phyloP scores from a whole-genome alignment of 1,284 basidiomycete species.

The Malassezia dermatis region DNA sequence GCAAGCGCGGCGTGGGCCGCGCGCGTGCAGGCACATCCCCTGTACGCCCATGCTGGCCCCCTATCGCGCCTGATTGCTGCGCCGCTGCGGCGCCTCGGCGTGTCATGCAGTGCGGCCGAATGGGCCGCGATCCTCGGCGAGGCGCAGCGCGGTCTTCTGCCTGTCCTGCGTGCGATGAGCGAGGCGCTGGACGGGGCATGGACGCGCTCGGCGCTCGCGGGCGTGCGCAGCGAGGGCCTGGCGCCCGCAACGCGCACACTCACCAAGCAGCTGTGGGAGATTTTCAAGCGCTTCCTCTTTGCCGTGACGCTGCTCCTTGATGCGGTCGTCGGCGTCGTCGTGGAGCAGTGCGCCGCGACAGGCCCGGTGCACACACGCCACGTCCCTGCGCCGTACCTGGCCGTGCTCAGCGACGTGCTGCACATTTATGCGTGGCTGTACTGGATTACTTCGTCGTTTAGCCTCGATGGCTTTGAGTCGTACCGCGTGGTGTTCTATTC shows the following conservation, averaged over 20 bases:
- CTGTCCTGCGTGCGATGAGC: background rate
- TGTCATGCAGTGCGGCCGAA: background rate
- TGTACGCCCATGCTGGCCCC: conserved; percentile 32
- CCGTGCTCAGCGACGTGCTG: conserved; percentile 25
- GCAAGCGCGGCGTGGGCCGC: background rate
- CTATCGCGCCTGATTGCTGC: conserved; percentile 33
- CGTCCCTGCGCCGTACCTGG: conserved; percentile 29
- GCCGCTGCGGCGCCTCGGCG: conserved; percentile 17
- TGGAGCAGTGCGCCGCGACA: conserved; percentile 35
- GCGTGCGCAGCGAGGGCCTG: background rate
- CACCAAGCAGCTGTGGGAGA: conserved; percentile 32
- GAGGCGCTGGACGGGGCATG: conserved; percentile 1
- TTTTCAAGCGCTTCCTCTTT: conserved; percentile 41
- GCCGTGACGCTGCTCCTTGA: conserved; percentile 43
- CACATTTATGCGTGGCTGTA: conserved; percentile 32
- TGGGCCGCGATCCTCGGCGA: background rate
- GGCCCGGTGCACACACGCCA: conserved; percentile 27
- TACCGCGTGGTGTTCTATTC: conserved; percentile 44
- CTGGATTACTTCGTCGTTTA: conserved; percentile 39
- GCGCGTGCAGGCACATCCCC: conserved; percentile 5
- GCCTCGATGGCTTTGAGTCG: conserved; percentile 35
- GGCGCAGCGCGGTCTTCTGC: background rate
- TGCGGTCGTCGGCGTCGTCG: conserved; percentile 34
- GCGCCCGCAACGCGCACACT: background rate
- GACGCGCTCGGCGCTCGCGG: conserved; percentile 6